Percentiles rank a stretch among this genome's conserved stretches.
These are phyloP conservation scores for Talaromyces sp. DNA, from an alignment of 2,329 filamentous ascomycete genomes.

Conservation along the genomic window DNA sequence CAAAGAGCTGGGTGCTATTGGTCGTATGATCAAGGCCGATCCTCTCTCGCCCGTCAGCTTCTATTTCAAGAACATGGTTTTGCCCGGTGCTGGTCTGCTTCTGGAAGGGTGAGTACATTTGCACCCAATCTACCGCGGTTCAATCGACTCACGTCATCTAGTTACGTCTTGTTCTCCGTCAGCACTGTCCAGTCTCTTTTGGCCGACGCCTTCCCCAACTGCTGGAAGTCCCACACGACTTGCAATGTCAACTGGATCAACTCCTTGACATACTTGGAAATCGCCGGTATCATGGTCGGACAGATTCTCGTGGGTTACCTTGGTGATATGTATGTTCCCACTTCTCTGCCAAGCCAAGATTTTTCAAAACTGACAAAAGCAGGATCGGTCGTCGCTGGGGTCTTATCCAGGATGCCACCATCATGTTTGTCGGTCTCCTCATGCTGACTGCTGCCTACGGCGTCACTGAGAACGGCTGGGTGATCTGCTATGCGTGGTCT, in stretches of 20 bases:
- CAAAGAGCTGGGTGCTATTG: slow-evolving; percentile 64
- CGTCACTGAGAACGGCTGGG: slow-evolving; percentile 81
- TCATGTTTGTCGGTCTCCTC: slow-evolving; percentile 90
- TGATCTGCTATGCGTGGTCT: slow-evolving; percentile 94
- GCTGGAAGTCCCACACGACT: slow-evolving; percentile 64
- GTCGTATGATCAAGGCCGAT: slow-evolving; percentile 79
- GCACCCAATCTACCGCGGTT: neutral
- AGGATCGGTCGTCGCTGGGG: slow-evolving; percentile 91
- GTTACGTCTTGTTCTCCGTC: slow-evolving; percentile 95
- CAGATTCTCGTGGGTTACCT: slow-evolving; percentile 82
- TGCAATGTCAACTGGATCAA: slow-evolving; percentile 79
- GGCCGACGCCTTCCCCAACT: slow-evolving; percentile 66
- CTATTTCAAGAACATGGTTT: slow-evolving; percentile 86
- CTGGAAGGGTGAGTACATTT: slow-evolving; percentile 64
- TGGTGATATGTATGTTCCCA: slow-evolving; percentile 57
- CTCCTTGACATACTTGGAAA: slow-evolving; percentile 85
- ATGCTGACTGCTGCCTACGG: slow-evolving; percentile 94
- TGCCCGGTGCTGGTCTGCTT: slow-evolving; percentile 86
- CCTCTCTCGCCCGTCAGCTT: slow-evolving; percentile 77
- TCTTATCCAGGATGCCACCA: slow-evolving; percentile 87
- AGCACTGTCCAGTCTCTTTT: slow-evolving; percentile 87
- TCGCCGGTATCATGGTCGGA: slow-evolving; percentile 90
- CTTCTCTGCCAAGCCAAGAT: neutral
- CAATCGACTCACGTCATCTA: slow-evolving; percentile 25
- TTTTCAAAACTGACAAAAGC: slow-evolving; percentile 23